phyloP scores from a whole-genome alignment of 108 stramenopile genomes.

The Cyclotella cryptica region DNA sequence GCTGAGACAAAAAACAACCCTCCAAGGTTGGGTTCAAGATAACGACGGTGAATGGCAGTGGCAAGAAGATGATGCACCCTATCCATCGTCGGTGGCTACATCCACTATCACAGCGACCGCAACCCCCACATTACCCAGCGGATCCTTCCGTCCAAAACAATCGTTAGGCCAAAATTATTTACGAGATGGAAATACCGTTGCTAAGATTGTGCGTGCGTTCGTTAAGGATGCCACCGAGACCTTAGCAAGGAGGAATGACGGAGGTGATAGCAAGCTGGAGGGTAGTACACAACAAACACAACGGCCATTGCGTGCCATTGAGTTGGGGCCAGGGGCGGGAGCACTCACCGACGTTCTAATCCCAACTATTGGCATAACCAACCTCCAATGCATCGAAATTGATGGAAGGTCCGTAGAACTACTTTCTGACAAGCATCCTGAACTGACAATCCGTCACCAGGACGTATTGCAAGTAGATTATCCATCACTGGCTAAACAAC shows the following conservation, averaged over 20 bases:
- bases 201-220: slow-evolving; percentile 91
- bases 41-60: slow-evolving; percentile 87
- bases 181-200: slow-evolving; percentile 93
- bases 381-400: slow-evolving; percentile 94
- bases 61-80: slow-evolving; percentile 85
- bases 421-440: slow-evolving; percentile 71
- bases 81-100: slow-evolving; percentile 45
- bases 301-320: slow-evolving; percentile 66
- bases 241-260: not conserved
- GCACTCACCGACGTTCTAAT: slow-evolving; percentile 91
- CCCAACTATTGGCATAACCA: slow-evolving; percentile 32
- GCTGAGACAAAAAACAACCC: not conserved
- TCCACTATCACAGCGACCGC: slow-evolving; percentile 41
- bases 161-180: slow-evolving; percentile 97
- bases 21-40: slow-evolving; percentile 75
- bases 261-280: slow-evolving; percentile 10
- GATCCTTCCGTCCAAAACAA: slow-evolving; percentile 90
- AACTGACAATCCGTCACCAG: slow-evolving; percentile 60
- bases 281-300: slow-evolving; percentile 12
- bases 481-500: slow-evolving; percentile 65
- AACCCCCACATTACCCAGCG: slow-evolving; percentile 81
- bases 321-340: slow-evolving; percentile 96
- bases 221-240: slow-evolving; percentile 76
- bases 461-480: slow-evolving; percentile 95
- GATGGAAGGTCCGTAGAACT: slow-evolving; percentile 91